phyloP scores from a whole-genome alignment of 2,329 filamentous ascomycete species.

The Monosporascus sp. region DNA sequence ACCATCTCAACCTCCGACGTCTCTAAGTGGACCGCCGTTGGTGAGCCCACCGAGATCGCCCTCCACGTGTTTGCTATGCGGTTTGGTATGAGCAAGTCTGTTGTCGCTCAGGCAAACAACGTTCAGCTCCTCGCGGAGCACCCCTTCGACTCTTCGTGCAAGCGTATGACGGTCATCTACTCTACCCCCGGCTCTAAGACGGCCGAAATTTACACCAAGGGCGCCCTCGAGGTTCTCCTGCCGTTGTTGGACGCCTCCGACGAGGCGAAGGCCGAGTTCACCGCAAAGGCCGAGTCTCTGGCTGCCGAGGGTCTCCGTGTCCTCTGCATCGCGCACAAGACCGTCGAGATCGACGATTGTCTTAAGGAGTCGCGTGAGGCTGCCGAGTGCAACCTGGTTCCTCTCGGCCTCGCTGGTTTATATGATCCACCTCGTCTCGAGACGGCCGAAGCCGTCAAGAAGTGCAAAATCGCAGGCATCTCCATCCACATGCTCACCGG shows the following conservation, averaged over 20 bases:
- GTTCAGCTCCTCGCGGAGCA: slow-evolving; percentile 56
- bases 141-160: slow-evolving; percentile 68
- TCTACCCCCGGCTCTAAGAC: slow-evolving; percentile 27
- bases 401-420: slow-evolving; percentile 65
- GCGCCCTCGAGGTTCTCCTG: slow-evolving; percentile 52
- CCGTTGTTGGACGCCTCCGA: slow-evolving; percentile 45
- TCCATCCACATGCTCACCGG: slow-evolving; percentile 66
- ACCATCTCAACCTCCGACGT: slow-evolving; percentile 41
- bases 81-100: slow-evolving; percentile 48
- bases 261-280: slow-evolving; percentile 39
- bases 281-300: slow-evolving; percentile 47
- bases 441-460: slow-evolving; percentile 53
- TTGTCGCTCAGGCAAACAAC: slow-evolving; percentile 29
- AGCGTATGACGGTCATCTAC: slow-evolving; percentile 71
- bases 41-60: slow-evolving; percentile 68
- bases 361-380: slow-evolving; percentile 42
- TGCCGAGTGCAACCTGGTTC: slow-evolving; percentile 53
- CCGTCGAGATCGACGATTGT: slow-evolving; percentile 29
- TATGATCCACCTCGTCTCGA: slow-evolving; percentile 68
- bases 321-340: slow-evolving; percentile 56
- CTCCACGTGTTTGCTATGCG: slow-evolving; percentile 68
- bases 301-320: slow-evolving; percentile 62
- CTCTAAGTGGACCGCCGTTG: slow-evolving; percentile 51
- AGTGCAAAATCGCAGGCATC: slow-evolving; percentile 57
- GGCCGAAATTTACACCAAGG: slow-evolving; percentile 49